Base-by-base conservation (phyloP, 116 monocot species). In the Trichopus zeylanicus region DNA sequence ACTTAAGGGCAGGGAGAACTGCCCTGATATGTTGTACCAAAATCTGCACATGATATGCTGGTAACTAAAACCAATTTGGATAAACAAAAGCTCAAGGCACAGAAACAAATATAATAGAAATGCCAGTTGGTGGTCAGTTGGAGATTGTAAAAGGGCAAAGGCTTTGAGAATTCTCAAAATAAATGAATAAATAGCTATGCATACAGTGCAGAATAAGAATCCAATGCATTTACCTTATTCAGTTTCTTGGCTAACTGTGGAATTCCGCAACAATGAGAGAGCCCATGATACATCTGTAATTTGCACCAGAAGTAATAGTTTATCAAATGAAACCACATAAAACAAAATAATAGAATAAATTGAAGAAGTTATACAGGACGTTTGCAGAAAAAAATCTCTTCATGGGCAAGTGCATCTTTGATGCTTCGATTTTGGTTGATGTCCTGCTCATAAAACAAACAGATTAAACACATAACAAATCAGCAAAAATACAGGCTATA, bases 201-300 rank as follows among this genome's bases (percentile, higher is more conserved):
- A n/a, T n/a, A n/a, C n/a, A n/a, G n/a, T n/a, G n/a, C n/a, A n/a
- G n/a, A n/a, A n/a, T n/a, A n/a, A n/a, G n/a, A n/a, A n/a, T n/a
- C n/a, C n/a, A n/a, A n/a, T n/a, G n/a, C n/a, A n/a, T n/a, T n/a
- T n/a, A 81, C 99, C 86, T 92, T 88, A 76, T 99, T 99, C 60
- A 99, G 49, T 79, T 99, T 99, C 68, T 83, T 99, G 9, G 99
- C 99, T 60, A 99, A 62, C 59, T 99, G 88, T 49, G 86, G 86
- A 59, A 99, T 59, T 49, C 99, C 99, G 61, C 89, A 99, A 20
- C 76, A 86, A 70, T 99, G 80, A 65, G 92, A 55, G 51, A 99
- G 86, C 47, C 86, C 89, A 68, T 89, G 77, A 61, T 99, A 99
- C 26, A 83, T 86, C 99, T 99, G 49, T 28, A 76, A 61, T 58